Evolutionary conservation across 495 filamentous ascomycete species (phyloP), one percentile per base, ranked within the genome.

Genomic region (Cryomyces antarcticus): DNA sequence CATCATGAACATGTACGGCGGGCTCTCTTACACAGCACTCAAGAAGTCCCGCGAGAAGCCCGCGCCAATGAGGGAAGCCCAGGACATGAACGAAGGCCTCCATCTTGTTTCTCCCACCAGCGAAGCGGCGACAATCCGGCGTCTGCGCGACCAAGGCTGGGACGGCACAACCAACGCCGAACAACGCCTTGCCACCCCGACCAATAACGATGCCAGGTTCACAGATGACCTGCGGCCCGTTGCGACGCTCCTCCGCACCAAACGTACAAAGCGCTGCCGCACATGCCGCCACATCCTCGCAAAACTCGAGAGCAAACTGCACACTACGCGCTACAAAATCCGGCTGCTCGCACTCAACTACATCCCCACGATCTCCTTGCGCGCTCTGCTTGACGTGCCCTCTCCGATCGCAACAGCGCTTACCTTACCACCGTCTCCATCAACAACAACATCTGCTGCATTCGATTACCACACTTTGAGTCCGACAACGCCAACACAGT

Each of bases 201-300:
- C 36, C n/a, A 24, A 24, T 24, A 24, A 24, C 17, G 17, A 24
- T 24, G 56, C 64, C 29, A 60, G 70, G 39, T 80, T 83, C 58
- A 52, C 60, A 24, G 65, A 72, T 44, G 72, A 82, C 7, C 70
- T 96, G 3, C 75, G 82, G 29, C 89, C 89, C 7, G 68, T 82
- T 27, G 77, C 82, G 3, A 75, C 77, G 34, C 74, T 87, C 5
- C 73, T 96, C 4, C 78, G 83, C 41, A 93, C 86, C 0, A 94
- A 93, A 56, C 81, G 86, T 37, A 80, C 82, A 35, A 95, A 94
- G 58, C 84, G 89, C 39, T 97, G 89, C 62, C 73, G 78, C 47
- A 71, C 75, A 7, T 97, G 89, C 66, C 79, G 88, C 5, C 88
- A 95, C 65, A 93, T 95, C 60, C 78, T 97, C 54, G 79, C 80